Evolutionary conservation across 805 yeast species (phyloP).

Genomic region (Candida ortonii): DNA sequence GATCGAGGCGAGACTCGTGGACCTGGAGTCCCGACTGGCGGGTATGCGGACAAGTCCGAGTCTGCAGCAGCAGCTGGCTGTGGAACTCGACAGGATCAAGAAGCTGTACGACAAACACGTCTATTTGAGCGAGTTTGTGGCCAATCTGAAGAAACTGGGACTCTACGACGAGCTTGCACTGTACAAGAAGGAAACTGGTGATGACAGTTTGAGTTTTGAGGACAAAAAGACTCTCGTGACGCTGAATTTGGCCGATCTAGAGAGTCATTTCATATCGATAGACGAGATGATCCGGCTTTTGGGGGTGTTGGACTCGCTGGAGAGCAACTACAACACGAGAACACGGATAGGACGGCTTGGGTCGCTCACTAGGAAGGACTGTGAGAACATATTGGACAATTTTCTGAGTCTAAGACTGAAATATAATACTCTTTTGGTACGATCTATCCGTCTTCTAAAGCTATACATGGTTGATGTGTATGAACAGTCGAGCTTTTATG

Average conservation of each 20-base stretch:
- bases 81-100: slow-evolving; percentile 4
- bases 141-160: slow-evolving; percentile 7
- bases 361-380: slow-evolving; percentile 4
- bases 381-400: slow-evolving; percentile 8
- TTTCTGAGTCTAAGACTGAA: slow-evolving; percentile 5
- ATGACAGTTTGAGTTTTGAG: slow-evolving; percentile 5
- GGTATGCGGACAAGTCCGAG: slow-evolving; percentile 8
- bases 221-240: slow-evolving; percentile 16
- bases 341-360: slow-evolving; percentile 6
- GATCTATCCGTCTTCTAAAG: slow-evolving; percentile 19
- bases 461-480: slow-evolving; percentile 16
- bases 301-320: slow-evolving; percentile 7
- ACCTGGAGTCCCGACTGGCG: slow-evolving; percentile 13
- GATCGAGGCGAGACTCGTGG: slow-evolving; percentile 13
- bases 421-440: slow-evolving; percentile 16
- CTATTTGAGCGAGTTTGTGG: slow-evolving; percentile 7
- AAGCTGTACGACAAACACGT: slow-evolving; percentile 5
- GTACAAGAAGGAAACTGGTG: neutral
- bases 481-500: slow-evolving; percentile 18
- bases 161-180: slow-evolving; percentile 9
- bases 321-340: slow-evolving; percentile 11
- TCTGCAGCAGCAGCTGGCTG: slow-evolving; percentile 6
- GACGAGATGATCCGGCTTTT: slow-evolving; percentile 14
- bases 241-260: slow-evolving; percentile 10
- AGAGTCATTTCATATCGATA: slow-evolving; percentile 5